These are phyloP conservation scores for Tylopilus sp. DNA, from an alignment of 768 basidiomycete species.

Conservation along the genomic window DNA sequence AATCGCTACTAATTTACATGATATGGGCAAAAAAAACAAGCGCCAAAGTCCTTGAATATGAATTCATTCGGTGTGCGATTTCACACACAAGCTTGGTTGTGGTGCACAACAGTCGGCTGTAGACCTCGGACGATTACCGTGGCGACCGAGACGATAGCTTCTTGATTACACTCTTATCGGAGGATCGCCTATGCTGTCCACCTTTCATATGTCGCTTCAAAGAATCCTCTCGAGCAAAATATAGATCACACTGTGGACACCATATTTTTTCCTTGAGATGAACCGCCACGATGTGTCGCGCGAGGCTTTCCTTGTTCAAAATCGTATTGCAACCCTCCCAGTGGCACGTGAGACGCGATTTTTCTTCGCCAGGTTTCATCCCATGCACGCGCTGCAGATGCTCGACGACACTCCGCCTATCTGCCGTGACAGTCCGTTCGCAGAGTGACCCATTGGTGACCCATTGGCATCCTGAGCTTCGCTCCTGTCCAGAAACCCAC, in stretches of 20 bases:
- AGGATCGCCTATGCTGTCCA: slow-evolving; percentile 4
- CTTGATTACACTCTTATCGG: neutral
- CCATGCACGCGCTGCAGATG: slow-evolving; percentile 16
- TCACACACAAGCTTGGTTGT: too few species aligned
- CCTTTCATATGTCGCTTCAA: slow-evolving; percentile 25
- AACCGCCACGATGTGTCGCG: slow-evolving; percentile 26
- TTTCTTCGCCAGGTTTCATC: slow-evolving; percentile 18
- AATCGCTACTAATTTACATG: too few species aligned
- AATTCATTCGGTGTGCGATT: too few species aligned
- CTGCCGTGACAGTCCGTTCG: neutral
- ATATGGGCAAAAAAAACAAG: too few species aligned
- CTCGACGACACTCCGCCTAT: slow-evolving; percentile 15
- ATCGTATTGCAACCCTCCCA: slow-evolving; percentile 18
- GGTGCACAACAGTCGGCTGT: too few species aligned
- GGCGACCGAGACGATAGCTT: neutral
- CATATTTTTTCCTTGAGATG: slow-evolving; percentile 17
- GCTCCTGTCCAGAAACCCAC: neutral
- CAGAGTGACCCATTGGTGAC: slow-evolving; percentile 4
- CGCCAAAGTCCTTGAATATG: too few species aligned
- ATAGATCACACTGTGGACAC: slow-evolving; percentile 15
- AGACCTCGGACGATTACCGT: neutral
- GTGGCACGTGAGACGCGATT: slow-evolving; percentile 7
- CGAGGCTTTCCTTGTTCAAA: slow-evolving; percentile 30
- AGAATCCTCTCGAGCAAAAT: slow-evolving; percentile 30
- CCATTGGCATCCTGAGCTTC: slow-evolving; percentile 14